Conservation (phyloP, 1,284 basidiomycete genomes). For the Trametes hirsuta region DNA sequence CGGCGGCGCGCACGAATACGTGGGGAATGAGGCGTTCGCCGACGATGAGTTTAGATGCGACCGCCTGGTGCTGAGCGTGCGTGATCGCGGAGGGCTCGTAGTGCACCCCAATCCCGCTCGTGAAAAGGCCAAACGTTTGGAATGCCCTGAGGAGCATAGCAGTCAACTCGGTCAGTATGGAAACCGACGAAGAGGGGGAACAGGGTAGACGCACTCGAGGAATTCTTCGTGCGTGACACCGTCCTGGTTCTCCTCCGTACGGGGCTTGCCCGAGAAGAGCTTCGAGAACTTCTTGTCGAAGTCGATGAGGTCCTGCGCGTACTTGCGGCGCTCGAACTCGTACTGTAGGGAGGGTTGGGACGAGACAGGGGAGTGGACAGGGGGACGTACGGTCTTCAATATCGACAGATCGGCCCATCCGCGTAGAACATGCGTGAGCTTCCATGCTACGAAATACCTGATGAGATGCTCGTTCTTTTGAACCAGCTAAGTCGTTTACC, state of each 20-base stretch:
- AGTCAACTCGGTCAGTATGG: too few species aligned
- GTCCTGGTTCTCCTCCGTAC: conserved; percentile 54
- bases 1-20: conserved; percentile 63
- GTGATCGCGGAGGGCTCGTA: conserved; percentile 61
- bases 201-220: conserved; percentile 44
- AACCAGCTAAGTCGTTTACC: conserved; percentile 37
- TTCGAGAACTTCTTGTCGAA: conserved; percentile 80
- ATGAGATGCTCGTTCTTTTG: background rate
- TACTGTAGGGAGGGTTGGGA: conserved; percentile 46
- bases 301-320: conserved; percentile 79
- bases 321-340: conserved; percentile 71
- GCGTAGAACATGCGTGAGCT: conserved; percentile 71
- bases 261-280: conserved; percentile 79
- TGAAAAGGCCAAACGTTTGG: conserved; percentile 61
- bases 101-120: conserved; percentile 67
- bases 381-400: conserved; percentile 67
- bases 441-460: conserved; percentile 55
- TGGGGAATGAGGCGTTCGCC: conserved; percentile 67
- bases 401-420: conserved; percentile 70
- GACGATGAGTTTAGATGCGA: conserved; percentile 51
- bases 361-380: background rate
- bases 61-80: conserved; percentile 44
- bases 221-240: conserved; percentile 74
- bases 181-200: background rate
- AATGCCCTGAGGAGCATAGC: conserved; percentile 46